Base-by-base conservation (phyloP, 495 filamentous ascomycete genomes). In the Polyplosphaeria fusca region DNA sequence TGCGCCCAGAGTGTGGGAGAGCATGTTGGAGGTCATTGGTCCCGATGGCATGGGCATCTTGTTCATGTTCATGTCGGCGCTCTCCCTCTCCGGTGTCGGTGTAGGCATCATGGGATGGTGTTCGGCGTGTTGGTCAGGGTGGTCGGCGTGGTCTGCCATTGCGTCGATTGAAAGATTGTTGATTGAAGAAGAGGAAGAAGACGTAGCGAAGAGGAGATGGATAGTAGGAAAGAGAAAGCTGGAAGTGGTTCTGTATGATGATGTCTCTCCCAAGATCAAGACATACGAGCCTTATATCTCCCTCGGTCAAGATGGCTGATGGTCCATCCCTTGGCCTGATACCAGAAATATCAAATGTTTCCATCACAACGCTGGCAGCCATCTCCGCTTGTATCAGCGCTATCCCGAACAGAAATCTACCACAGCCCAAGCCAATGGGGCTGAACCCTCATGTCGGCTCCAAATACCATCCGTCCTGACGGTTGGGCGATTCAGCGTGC, bases 21-120 rank as follows among this genome's bases (percentile, higher is more conserved):
- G 58, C 44, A 46, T 58, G 26, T 37, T 52, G 38, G 55, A 35
- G 24, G 55, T 52, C 47, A 50, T 52, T 16, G 55, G 47, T 12
- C 27, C 55, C 1, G n/a, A 0, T 9, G 45, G 46, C 45, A 50
- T 47, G n/a, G n/a, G n/a, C n/a, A n/a, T n/a, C n/a, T n/a, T n/a
- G n/a, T n/a, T n/a, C 41, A 45, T 58, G 12, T 52, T 38, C 47
- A 43, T 52, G n/a, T 58, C 55, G 12, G 35, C 30, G 25, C 55
- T 58, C 28, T 51, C 47, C 1, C 28, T 45, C 1, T 44, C 27
- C 18, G 19, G 9, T 5, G 39, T 11, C 9, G 39, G 11, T n/a
- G 30, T 35, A 13, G 14, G 22, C 27, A 58, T 49, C 37, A 58
- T 52, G 28, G 47, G 39, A 24, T 23, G 1, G 19, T 58, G 26